Evolutionary conservation across 352 stramenopile species (phyloP).

Genomic region (Blastocystis sp.): DNA sequence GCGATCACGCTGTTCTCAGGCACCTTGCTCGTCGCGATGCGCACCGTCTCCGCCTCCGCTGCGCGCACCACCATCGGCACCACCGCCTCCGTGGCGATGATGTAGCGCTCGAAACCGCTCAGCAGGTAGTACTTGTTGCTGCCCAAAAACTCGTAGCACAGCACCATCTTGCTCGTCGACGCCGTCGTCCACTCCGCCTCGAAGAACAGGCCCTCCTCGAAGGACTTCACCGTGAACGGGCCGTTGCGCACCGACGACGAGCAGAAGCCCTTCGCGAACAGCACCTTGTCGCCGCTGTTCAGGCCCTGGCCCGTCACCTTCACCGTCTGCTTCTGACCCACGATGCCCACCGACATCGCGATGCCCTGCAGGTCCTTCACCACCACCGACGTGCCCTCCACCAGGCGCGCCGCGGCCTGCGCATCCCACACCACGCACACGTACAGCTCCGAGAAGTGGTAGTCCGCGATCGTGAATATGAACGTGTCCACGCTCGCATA

Average conservation of each 20-base stretch:
- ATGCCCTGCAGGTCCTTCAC: slow-evolving; percentile 32
- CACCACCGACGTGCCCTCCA: slow-evolving; percentile 11
- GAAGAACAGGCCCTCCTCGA: neutral
- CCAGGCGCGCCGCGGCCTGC: neutral
- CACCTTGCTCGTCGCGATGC: slow-evolving; percentile 5
- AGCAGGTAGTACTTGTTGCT: slow-evolving; percentile 29
- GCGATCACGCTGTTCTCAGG: neutral
- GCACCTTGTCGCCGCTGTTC: slow-evolving; percentile 35
- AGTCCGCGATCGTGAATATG: slow-evolving; percentile 22
- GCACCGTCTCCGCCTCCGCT: slow-evolving; percentile 3
- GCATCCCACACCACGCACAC: slow-evolving; percentile 56
- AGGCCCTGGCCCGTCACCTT: slow-evolving; percentile 16
- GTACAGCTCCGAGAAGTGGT: slow-evolving; percentile 26
- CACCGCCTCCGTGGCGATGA: slow-evolving; percentile 35
- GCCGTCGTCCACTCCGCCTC: slow-evolving; percentile 37
- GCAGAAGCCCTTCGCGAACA: slow-evolving; percentile 67
- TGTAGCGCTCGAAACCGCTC: neutral
- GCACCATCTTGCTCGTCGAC: neutral
- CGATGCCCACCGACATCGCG: slow-evolving; percentile 46
- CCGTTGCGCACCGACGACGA: slow-evolving; percentile 22
- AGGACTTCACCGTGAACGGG: slow-evolving; percentile 37
- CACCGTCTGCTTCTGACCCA: slow-evolving; percentile 41
- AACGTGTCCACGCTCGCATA: slow-evolving; percentile 34
- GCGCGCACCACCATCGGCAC: neutral
- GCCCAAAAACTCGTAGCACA: slow-evolving; percentile 58